Percentiles rank a stretch among this genome's conserved stretches.
These are phyloP conservation scores for Aspergillus pseudonomiae DNA, from an alignment of 2,329 filamentous ascomycete genomes.

Conservation along the genomic window DNA sequence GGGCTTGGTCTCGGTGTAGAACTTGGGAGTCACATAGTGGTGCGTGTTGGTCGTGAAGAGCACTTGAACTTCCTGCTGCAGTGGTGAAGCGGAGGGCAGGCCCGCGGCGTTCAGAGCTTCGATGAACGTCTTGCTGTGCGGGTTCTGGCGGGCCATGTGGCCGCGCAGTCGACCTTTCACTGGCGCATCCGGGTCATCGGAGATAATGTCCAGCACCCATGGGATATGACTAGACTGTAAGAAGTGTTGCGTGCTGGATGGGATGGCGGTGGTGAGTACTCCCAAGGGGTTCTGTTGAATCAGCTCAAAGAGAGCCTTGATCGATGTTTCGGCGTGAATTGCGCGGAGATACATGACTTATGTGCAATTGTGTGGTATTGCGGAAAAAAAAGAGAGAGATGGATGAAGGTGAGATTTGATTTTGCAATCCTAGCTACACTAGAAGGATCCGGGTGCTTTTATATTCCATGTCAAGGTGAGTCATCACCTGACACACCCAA, in stretches of 20 bases:
- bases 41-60: slow-evolving; percentile 63
- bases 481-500: not conserved
- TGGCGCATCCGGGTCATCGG: slow-evolving; percentile 42
- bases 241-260: slow-evolving; percentile 51
- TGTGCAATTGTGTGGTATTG: not conserved
- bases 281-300: slow-evolving; percentile 65
- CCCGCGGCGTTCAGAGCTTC: slow-evolving; percentile 41
- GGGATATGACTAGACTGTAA: slow-evolving; percentile 66
- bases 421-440: not conserved
- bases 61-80: slow-evolving; percentile 57
- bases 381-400: not conserved
- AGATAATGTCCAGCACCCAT: slow-evolving; percentile 56
- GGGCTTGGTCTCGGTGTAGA: slow-evolving; percentile 69
- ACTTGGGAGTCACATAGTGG: slow-evolving; percentile 70
- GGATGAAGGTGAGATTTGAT: not conserved
- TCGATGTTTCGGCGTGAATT: slow-evolving; percentile 54
- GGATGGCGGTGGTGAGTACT: slow-evolving; percentile 64
- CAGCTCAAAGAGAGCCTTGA: slow-evolving; percentile 54
- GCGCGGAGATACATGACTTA: slow-evolving; percentile 60
- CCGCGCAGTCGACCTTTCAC: slow-evolving; percentile 52
- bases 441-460: not conserved
- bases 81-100: slow-evolving; percentile 39
- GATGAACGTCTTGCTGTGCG: slow-evolving; percentile 64
- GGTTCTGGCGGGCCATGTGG: slow-evolving; percentile 66
- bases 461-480: not conserved